phyloP scores from a whole-genome alignment of 345 rosid species.

The Populus davidiana region DNA sequence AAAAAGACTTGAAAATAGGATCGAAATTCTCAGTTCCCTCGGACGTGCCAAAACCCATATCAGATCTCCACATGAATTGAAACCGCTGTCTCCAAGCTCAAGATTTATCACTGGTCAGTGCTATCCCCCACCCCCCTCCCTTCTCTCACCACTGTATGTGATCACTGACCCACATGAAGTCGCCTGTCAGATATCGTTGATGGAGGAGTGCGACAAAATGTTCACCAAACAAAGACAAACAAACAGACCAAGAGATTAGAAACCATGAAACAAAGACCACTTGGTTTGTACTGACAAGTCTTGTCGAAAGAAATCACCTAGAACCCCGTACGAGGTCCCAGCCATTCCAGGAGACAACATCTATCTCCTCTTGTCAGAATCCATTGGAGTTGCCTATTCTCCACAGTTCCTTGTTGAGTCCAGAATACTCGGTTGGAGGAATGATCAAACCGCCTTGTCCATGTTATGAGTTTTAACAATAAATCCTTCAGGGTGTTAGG shows the following conservation, averaged over 20 bases:
- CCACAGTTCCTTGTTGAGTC: too few species aligned
- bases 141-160: too few species aligned
- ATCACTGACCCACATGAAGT: too few species aligned
- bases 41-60: too few species aligned
- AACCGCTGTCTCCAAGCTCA: not conserved
- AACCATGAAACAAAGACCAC: not conserved
- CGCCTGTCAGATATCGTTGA: not conserved
- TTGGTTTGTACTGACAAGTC: not conserved
- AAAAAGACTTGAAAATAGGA: not conserved
- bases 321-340: not conserved
- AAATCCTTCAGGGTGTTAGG: too few species aligned
- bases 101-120: not conserved
- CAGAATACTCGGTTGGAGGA: too few species aligned
- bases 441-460: too few species aligned
- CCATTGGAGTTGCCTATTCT: not conserved
- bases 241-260: not conserved
- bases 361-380: not conserved
- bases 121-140: too few species aligned
- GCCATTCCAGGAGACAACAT: not conserved
- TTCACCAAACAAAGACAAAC: not conserved
- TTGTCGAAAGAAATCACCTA: not conserved
- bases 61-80: too few species aligned
- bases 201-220: not conserved
- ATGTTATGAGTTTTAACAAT: too few species aligned
- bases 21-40: too few species aligned